Evolutionary conservation across 352 stramenopile genomes (phyloP), one percentile per base, ranked within the genome.

Genomic region (Elongisporangium prolatum): DNA sequence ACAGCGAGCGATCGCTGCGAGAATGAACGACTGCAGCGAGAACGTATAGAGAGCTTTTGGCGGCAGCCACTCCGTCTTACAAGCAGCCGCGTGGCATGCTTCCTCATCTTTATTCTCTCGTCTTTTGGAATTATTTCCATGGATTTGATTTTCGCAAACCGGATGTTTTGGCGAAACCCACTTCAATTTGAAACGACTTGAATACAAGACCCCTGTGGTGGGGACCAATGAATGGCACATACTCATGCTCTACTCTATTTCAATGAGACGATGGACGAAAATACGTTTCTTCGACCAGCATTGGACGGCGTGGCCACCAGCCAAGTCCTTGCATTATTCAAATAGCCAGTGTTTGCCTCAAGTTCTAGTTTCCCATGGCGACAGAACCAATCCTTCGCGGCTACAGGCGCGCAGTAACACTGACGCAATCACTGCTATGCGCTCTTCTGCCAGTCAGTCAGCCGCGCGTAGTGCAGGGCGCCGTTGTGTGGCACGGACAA

Each of bases 371-470:
- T 13, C 5, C 28, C 28, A 40, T 40, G 28, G 7, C 24, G 24
- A 34, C 24, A 34, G 24, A 7, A 34, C 4, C 24, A 34, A 7
- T 7, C 24, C 7, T 8, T 34, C 28, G 28, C 28, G 28, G 28
- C 28, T 2, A 40, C 28, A 9, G 28, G 9, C 28, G 28, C 28
- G 28, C 28, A 40, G 28, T 40, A 40, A 40, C 28, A 40, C 28
- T 40, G 28, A 22, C 47, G 47, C 47, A 51, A 51, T 51, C 21
- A 16, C 47, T 51, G 47, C 9, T 51, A 22, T 51, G n/a, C 14
- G 47, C 47, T 51, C 5, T 11, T 2, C 6, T 51, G 47, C 9
- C 14, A 40, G 28, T 9, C 28, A 60, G 48, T 60, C 44, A 21
- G 11, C 2, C 40, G 28, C 16, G n/a, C n/a, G n/a, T n/a, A 40